Base-by-base conservation (phyloP, 352 stramenopile species). In the Salisapilia sapeloensis region DNA sequence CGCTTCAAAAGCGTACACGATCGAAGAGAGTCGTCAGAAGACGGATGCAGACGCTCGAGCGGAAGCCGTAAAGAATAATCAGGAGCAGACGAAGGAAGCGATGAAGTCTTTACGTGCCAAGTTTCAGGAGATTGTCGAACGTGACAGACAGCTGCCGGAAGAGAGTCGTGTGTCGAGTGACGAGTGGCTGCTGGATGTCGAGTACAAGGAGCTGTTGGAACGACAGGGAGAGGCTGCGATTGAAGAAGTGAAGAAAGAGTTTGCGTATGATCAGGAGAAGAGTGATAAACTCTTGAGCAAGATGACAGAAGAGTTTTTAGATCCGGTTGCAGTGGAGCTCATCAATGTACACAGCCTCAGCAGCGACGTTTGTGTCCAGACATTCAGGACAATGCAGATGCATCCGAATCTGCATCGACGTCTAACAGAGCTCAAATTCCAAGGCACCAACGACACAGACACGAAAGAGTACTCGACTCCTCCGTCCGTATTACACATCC, bases 21-120 rank as follows among this genome's bases (percentile, higher is more conserved):
- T 96, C 37, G 72, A 96, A 49, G 80, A 95, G 13, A 79, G 74
- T 25, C 92, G 92, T 37, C 54, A 89, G 6, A 87, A 94, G 43
- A 89, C 70, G 25, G 84, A 96, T 35, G 75, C 79, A 4, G 80
- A 96, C 35, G 69, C 69, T 4, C 53, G 56, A 8, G 59, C 50
- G 1, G 69, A 50, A 9, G 42, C 56, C 2, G 64, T 57, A 1
- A 43, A 62, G 17, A 85, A 70, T 25, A 94, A 96, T 35, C 71
- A 87, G 30, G 80, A 94, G 38, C 86, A 87, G 3, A 85, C 65
- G 10, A 76, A 81, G 20, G 66, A 66, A 2, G 63, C 86, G n/a
- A 46, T 96, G n/a, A 42, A 30, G 13, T 48, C 82, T 20, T 81
- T 96, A 65, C 72, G 77, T 8, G 49, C 61, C 22, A 58, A 95